Evolutionary conservation across 2,329 filamentous ascomycete species (phyloP).

Genomic region (Pyrenophora tritici-repentis): DNA sequence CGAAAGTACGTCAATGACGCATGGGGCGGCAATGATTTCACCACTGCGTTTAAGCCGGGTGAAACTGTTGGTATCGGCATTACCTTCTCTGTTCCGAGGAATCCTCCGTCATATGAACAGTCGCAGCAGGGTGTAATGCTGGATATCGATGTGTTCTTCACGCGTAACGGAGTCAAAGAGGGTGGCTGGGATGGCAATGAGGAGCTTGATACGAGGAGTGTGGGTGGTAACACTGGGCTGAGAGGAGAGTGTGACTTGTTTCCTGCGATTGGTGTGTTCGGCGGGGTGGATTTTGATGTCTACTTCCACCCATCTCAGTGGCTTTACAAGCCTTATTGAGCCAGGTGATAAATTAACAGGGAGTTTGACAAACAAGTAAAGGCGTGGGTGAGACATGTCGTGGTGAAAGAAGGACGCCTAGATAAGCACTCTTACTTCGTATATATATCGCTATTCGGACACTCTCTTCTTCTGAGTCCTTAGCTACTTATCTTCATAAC

Average conservation of each 20-base stretch:
- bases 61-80: constrained; percentile 76
- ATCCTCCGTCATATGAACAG: constrained; percentile 44
- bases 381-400: background rate
- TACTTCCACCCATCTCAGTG: constrained; percentile 65
- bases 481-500: too few species aligned
- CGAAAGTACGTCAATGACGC: constrained; percentile 75
- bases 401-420: too few species aligned
- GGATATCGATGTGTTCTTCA: constrained; percentile 70
- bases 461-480: too few species aligned
- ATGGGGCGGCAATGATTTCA: constrained; percentile 74
- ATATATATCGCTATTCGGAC: too few species aligned
- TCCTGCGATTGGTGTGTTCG: constrained; percentile 72
- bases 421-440: too few species aligned
- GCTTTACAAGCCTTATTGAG: constrained; percentile 52
- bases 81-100: constrained; percentile 56
- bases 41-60: constrained; percentile 64
- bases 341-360: background rate
- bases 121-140: constrained; percentile 39
- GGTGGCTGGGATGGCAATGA: constrained; percentile 76
- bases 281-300: constrained; percentile 70
- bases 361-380: background rate
- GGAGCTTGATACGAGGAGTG: constrained; percentile 69
- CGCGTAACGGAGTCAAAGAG: constrained; percentile 64
- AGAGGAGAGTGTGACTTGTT: constrained; percentile 74
- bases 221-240: constrained; percentile 66